Evolutionary conservation across 805 yeast species (phyloP).

Genomic region (Candida odintsovae): DNA sequence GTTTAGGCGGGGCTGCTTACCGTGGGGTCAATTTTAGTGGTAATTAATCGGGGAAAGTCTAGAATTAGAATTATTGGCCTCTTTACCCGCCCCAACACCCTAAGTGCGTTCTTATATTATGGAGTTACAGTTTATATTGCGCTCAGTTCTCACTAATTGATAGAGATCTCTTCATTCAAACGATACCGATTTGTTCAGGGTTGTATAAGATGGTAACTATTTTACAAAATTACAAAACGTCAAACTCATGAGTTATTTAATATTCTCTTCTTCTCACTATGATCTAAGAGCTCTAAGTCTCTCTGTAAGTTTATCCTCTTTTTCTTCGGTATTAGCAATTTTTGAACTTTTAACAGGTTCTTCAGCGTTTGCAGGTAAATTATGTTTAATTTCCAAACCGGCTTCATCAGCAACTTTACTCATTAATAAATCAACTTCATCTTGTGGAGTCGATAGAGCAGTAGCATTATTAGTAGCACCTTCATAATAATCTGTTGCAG

Average conservation of each 20-base stretch:
- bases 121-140: no score
- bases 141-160: no score
- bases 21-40: no score
- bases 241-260: no score
- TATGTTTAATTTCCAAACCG: constrained; percentile 87
- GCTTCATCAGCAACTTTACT: constrained; percentile 96
- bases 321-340: constrained; percentile 50
- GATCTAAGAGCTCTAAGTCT: constrained; percentile 79
- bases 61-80: no score
- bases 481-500: constrained; percentile 89
- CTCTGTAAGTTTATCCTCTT: constrained; percentile 85
- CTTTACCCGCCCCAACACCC: no score
- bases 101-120: no score
- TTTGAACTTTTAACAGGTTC: constrained; percentile 48
- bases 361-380: constrained; percentile 48
- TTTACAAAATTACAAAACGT: no score
- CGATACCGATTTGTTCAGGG: no score
- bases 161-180: no score
- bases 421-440: constrained; percentile 86
- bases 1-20: neutral
- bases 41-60: no score
- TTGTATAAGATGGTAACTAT: no score
- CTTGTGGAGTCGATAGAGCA: constrained; percentile 89
- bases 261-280: neutral
- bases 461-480: constrained; percentile 82